Evolutionary conservation across 352 stramenopile genomes (phyloP).

Genomic region (Phytophthora uliginosa): DNA sequence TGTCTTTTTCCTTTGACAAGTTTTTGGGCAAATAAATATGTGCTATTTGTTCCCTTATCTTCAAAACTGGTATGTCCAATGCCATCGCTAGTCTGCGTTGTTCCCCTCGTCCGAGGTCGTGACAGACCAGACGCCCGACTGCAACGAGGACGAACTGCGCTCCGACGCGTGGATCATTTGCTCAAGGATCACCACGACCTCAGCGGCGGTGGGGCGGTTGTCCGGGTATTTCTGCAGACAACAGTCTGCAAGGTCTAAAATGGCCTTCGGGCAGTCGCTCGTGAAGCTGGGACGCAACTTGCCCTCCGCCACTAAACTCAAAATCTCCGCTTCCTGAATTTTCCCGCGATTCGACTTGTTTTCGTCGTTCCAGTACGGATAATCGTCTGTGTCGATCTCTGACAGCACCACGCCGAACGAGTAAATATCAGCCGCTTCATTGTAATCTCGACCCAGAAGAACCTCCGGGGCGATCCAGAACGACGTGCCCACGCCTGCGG

Average conservation of each 20-base stretch:
- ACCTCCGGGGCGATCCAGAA: constrained; percentile 69
- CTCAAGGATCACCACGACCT: constrained; percentile 49
- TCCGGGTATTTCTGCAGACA: constrained; percentile 46
- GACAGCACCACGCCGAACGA: constrained; percentile 66
- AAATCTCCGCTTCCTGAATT: constrained; percentile 46
- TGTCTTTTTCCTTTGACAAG: no score
- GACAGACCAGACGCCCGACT: constrained; percentile 36
- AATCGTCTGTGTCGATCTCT: constrained; percentile 64
- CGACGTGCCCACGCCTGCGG: constrained; percentile 46
- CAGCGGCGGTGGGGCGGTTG: constrained; percentile 41
- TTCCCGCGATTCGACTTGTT: constrained; percentile 40
- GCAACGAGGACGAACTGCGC: constrained; percentile 37
- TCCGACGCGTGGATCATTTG: constrained; percentile 45
- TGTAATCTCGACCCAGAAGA: constrained; percentile 58
- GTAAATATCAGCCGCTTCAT: constrained; percentile 67
- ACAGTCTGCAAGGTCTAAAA: constrained; percentile 49
- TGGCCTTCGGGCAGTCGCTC: constrained; percentile 46
- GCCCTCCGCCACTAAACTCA: constrained; percentile 40
- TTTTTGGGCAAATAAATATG: constrained; percentile 31
- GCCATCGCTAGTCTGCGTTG: background rate
- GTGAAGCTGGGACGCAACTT: constrained; percentile 46
- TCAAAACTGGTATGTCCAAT: constrained; percentile 18
- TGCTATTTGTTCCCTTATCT: constrained; percentile 11
- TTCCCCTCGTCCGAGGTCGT: constrained; percentile 28
- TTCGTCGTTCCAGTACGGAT: constrained; percentile 51